These are phyloP conservation scores for Lolium rigidum DNA, from an alignment of 176 grass and related monocot genomes.

Conservation along the genomic window DNA sequence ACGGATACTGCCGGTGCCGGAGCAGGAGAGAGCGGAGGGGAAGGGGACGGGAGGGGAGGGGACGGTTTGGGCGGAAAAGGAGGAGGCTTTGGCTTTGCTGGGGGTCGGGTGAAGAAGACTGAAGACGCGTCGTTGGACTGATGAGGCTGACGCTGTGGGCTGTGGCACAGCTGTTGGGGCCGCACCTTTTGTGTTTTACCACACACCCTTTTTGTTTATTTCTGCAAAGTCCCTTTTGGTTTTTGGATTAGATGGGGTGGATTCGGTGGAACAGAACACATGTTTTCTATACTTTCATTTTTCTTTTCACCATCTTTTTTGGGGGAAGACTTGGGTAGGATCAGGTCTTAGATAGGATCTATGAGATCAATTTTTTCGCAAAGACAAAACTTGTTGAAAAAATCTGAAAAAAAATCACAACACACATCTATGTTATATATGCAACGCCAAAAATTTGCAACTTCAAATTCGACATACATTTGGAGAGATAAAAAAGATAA, in stretches of 20 bases:
- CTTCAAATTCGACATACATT: too few species aligned
- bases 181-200: not conserved
- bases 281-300: not conserved
- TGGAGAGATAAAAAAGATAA: too few species aligned
- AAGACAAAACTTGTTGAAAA: too few species aligned
- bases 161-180: constrained; percentile 29
- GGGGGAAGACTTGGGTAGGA: too few species aligned
- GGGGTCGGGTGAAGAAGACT: constrained; percentile 3
- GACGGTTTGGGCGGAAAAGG: constrained; percentile 36
- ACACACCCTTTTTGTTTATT: constrained; percentile 22
- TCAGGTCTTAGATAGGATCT: too few species aligned
- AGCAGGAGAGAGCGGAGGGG: not conserved
- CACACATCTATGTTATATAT: too few species aligned
- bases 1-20: not conserved
- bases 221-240: not conserved
- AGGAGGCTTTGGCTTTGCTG: constrained; percentile 39
- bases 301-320: not conserved
- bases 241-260: constrained; percentile 11
- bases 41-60: not conserved
- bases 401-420: too few species aligned
- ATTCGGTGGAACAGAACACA: not conserved
- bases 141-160: constrained; percentile 23
- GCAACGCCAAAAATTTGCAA: too few species aligned
- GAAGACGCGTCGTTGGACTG: constrained; percentile 60
- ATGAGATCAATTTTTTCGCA: too few species aligned